phyloP scores from a whole-genome alignment of 495 filamentous ascomycete species.

The Bathelium albidoporum region DNA sequence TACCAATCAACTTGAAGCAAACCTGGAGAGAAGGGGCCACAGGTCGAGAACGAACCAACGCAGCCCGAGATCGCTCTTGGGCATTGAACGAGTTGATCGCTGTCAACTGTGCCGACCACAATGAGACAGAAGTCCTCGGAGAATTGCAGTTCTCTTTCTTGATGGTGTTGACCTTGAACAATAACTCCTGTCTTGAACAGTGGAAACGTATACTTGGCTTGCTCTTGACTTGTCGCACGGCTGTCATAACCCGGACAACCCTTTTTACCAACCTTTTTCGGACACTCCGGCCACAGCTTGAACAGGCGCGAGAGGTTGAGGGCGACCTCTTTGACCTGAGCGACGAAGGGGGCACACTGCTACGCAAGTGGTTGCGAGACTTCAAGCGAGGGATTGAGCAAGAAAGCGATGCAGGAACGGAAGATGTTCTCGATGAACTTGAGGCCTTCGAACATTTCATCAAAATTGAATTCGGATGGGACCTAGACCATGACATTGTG shows the following conservation, averaged over 20 bases:
- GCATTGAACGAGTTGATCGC: slow-evolving; percentile 47
- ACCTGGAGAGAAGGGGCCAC: slow-evolving; percentile 62
- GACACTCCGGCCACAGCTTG: slow-evolving; percentile 59
- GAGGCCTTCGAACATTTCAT: slow-evolving; percentile 48
- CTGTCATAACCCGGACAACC: slow-evolving; percentile 43
- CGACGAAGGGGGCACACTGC: slow-evolving; percentile 43
- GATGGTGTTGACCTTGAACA: slow-evolving; percentile 69
- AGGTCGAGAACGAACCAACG: slow-evolving; percentile 62
- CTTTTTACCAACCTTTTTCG: slow-evolving; percentile 53
- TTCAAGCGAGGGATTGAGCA: slow-evolving; percentile 37
- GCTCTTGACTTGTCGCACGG: slow-evolving; percentile 55
- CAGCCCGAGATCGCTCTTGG: slow-evolving; percentile 62
- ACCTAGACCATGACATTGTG: slow-evolving; percentile 46
- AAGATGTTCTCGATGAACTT: slow-evolving; percentile 41
- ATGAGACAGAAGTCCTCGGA: slow-evolving; percentile 52
- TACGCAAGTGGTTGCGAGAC: slow-evolving; percentile 43
- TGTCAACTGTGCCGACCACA: slow-evolving; percentile 15
- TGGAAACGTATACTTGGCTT: slow-evolving; percentile 71
- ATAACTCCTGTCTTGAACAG: slow-evolving; percentile 76
- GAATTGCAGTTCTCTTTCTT: slow-evolving; percentile 82
- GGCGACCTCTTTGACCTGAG: slow-evolving; percentile 46
- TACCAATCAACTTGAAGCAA: slow-evolving; percentile 40
- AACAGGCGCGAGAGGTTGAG: slow-evolving; percentile 60
- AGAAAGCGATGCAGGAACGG: slow-evolving; percentile 18
- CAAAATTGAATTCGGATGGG: slow-evolving; percentile 52